Evolutionary conservation across 208 protist genomes (phyloP).

Genomic region (Novymonas esmeraldas): DNA sequence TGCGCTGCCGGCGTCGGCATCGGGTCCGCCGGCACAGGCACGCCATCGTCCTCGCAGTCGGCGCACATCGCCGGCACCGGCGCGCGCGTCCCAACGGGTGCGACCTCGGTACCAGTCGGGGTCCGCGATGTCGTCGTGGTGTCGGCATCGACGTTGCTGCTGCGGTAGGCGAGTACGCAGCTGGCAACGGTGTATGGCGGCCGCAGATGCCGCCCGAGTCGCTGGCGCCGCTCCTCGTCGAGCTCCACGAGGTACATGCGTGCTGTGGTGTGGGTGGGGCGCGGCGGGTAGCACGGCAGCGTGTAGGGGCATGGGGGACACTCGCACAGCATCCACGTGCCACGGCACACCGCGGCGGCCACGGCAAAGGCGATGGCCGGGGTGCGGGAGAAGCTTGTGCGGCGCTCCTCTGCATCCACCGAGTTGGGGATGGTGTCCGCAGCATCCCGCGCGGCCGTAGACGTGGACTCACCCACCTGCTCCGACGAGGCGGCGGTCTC

Average conservation of each 20-base stretch:
- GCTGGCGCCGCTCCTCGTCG: background rate
- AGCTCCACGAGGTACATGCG: background rate
- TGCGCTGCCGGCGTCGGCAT: too few species aligned
- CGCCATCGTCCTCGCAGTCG: too few species aligned
- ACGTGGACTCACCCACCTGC: too few species aligned
- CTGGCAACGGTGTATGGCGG: background rate
- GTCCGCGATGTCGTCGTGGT: too few species aligned
- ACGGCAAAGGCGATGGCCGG: background rate
- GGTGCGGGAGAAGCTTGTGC: background rate
- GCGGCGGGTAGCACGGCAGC: background rate
- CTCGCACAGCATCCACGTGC: background rate
- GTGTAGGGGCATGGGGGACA: background rate
- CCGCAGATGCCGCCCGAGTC: background rate
- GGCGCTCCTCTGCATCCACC: background rate
- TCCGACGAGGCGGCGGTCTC: too few species aligned
- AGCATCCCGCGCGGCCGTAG: too few species aligned
- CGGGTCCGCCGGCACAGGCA: too few species aligned
- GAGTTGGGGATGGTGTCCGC: too few species aligned
- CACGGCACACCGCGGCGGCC: background rate
- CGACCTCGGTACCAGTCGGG: too few species aligned
- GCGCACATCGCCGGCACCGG: too few species aligned
- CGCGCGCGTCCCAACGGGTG: too few species aligned
- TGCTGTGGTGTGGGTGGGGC: background rate
- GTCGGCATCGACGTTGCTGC: too few species aligned
- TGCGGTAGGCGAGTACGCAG: background rate